Evolutionary conservation across 805 yeast genomes (phyloP).

Genomic region (Yarrowia alimentaria): DNA sequence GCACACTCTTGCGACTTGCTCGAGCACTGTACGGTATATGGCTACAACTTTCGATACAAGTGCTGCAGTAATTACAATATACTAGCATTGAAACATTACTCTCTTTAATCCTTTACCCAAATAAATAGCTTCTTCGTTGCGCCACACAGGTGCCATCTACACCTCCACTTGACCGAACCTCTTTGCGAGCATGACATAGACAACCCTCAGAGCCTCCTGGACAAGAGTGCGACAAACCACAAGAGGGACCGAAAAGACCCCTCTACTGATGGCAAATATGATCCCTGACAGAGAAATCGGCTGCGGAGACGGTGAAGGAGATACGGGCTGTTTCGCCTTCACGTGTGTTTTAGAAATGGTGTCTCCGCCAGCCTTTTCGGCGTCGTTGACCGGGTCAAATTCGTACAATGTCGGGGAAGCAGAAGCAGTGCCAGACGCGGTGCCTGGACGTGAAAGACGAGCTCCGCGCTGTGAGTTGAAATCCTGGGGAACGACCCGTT

Average conservation of each 20-base stretch:
- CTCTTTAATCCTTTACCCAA: slow-evolving; percentile 24
- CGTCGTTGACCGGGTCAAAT: slow-evolving; percentile 25
- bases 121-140: no score
- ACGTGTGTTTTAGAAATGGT: slow-evolving; percentile 15
- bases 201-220: slow-evolving; percentile 11
- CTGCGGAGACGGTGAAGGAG: slow-evolving; percentile 19
- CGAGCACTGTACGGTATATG: no score
- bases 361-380: slow-evolving; percentile 29
- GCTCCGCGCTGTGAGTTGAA: no score
- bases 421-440: slow-evolving; percentile 2
- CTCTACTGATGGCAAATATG: slow-evolving; percentile 22
- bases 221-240: slow-evolving; percentile 14
- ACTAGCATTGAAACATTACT: neutral
- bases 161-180: slow-evolving; percentile 22
- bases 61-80: no score
- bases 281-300: slow-evolving; percentile 12
- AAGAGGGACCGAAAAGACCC: slow-evolving; percentile 19
- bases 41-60: no score
- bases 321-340: slow-evolving; percentile 6
- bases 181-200: slow-evolving; percentile 20
- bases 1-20: no score
- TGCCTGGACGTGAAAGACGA: slow-evolving; percentile 18
- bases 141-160: no score
- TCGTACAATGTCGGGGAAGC: slow-evolving; percentile 19
- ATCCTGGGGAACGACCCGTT: no score